phyloP scores from a whole-genome alignment of 371 early-diverging fungal species.

The Mortierella sp. region DNA sequence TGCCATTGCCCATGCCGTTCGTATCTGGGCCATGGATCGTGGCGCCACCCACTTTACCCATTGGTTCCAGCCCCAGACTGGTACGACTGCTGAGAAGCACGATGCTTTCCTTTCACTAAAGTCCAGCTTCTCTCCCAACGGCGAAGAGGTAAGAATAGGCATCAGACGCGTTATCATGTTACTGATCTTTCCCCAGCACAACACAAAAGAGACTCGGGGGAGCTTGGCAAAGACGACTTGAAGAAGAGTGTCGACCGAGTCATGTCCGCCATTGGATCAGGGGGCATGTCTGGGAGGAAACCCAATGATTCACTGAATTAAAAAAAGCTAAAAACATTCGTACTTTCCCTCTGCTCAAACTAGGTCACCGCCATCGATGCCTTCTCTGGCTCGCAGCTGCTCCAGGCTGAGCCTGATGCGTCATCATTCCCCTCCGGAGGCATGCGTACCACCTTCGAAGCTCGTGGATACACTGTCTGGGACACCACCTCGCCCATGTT shows the following conservation, averaged over 20 bases:
- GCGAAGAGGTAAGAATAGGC: constrained; percentile 76
- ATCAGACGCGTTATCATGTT: too few species aligned
- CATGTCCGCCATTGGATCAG: too few species aligned
- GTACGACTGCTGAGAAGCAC: constrained; percentile 98
- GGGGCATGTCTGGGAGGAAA: too few species aligned
- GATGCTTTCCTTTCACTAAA: constrained; percentile 95
- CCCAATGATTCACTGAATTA: constrained; percentile 61
- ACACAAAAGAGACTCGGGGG: too few species aligned
- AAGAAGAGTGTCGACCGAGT: too few species aligned
- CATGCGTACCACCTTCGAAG: constrained; percentile 97
- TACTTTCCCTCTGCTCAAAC: not conserved
- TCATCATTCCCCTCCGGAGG: constrained; percentile 99
- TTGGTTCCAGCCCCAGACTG: constrained; percentile 99
- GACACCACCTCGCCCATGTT: constrained; percentile 97
- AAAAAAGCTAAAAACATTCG: too few species aligned
- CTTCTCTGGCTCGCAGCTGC: constrained; percentile 94
- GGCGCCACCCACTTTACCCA: constrained; percentile 98
- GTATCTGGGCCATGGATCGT: constrained; percentile 96
- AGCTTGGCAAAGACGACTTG: too few species aligned
- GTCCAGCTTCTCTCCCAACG: constrained; percentile 73
- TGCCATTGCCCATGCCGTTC: constrained; percentile 97
- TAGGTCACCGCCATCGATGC: constrained; percentile 46
- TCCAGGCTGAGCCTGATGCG: constrained; percentile 99
- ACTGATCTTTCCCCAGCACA: too few species aligned
- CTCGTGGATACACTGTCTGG: constrained; percentile 99